Evolutionary conservation across 495 filamentous ascomycete genomes (phyloP), one percentile per base, ranked within the genome.

Genomic region (Aspergillus sclerotioniger): DNA sequence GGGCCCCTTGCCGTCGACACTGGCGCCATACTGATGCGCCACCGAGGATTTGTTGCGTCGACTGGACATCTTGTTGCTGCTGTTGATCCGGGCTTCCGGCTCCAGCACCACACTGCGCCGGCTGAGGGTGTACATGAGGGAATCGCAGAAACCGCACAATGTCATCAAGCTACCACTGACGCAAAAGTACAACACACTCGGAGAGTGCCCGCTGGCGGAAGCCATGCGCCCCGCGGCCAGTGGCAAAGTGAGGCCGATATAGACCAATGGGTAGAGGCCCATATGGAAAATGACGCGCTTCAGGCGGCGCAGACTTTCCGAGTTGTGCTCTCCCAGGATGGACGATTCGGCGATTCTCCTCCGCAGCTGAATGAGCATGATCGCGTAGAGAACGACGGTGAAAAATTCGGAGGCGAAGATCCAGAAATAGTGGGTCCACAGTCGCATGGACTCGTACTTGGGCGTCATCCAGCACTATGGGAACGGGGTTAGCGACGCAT

Each of bases 341-440:
- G 60, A 62, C 55, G 71, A 65, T 67, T 72, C 62, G 49, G 71
- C 51, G 31, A 74, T 67, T 53, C 46, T 54, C 32, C 72, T 75
- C 56, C 71, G 74, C 5, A 88, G 78, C 54, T 72, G 76, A 54
- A 85, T 25, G 69, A 81, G 85, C 62, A 87, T 82, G 61, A 83
- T 72, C 10, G 69, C 68, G 70, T 90, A 90, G 15, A 89, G 74
- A 19, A 80, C 47, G 53, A 82, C 74, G 29, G 82, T 87, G n/a
- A 80, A 51, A 57, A 83, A 79, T 57, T 88, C 77, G 54, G 78
- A 72, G 49, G 87, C 70, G 66, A 89, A 88, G 62, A 89, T 87
- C 79, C 84, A 90, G 63, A 90, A 75, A 62, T 90, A 90, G 64
- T 90, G 87, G 4, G 84, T 76, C 72, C 78, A 81, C 4, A 90